These are phyloP conservation scores for Jaltomata sinuosa DNA, from an alignment of 257 asterid genomes.

Conservation along the genomic window DNA sequence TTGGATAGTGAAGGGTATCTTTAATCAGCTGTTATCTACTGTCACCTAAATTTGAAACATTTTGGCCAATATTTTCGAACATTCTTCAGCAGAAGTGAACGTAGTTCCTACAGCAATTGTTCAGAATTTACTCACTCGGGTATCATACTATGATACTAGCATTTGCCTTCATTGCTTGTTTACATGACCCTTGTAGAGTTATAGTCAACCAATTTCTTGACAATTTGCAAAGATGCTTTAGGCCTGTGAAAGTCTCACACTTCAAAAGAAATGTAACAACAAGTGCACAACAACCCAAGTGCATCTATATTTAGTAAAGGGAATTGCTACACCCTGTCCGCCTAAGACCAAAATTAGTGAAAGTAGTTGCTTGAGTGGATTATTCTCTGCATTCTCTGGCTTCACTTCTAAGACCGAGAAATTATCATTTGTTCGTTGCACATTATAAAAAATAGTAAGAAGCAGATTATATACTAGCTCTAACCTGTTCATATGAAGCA, in stretches of 20 bases:
- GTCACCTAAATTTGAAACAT: neutral
- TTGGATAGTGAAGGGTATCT: neutral
- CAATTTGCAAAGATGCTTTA: neutral
- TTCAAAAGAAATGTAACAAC: neutral
- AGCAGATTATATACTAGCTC: neutral
- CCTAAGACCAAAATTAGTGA: neutral
- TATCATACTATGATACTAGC: neutral
- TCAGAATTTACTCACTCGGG: neutral
- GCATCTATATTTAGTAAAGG: neutral
- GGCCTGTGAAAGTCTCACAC: neutral
- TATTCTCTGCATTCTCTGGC: neutral
- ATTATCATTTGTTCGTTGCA: neutral
- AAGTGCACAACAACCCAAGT: neutral
- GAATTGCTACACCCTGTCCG: neutral
- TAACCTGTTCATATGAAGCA: conserved; percentile 66
- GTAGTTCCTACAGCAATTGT: neutral
- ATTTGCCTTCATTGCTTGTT: neutral
- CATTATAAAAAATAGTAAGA: neutral
- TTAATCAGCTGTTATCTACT: neutral
- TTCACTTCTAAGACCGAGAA: neutral
- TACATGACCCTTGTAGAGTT: neutral
- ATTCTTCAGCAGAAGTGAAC: neutral
- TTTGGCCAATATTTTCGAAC: neutral
- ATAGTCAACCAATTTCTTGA: neutral
- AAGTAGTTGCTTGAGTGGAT: neutral